Conservation (phyloP, 2,329 filamentous ascomycete genomes). For the Pochonia chlamydosporia region DNA sequence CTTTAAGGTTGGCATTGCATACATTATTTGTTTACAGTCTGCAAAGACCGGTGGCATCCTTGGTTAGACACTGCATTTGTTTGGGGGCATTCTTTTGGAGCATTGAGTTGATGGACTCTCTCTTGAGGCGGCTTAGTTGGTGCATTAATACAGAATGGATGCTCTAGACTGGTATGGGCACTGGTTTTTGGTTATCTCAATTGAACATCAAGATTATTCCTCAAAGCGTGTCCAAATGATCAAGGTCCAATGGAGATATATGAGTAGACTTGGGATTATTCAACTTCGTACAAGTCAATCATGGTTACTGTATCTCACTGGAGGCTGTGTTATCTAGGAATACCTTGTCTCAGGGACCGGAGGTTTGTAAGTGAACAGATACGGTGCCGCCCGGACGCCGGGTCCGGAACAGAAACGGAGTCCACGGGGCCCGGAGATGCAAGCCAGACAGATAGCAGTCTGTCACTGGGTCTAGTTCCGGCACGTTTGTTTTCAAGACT, state of each 20-base stretch:
- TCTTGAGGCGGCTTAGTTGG: background rate
- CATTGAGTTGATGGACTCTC: background rate
- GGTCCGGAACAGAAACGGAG: slow-evolving; percentile 5
- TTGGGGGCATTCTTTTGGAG: background rate
- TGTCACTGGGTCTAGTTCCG: no score
- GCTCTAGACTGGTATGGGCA: no score
- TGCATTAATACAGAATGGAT: background rate
- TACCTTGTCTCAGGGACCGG: background rate
- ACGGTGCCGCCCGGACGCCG: slow-evolving; percentile 2
- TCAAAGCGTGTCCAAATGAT: no score
- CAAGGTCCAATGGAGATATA: no score
- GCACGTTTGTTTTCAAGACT: no score
- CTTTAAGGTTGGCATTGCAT: background rate
- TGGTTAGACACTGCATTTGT: background rate
- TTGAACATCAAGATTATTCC: no score
- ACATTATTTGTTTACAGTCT: background rate
- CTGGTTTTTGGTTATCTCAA: no score
- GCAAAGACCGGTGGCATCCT: background rate
- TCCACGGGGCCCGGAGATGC: slow-evolving; percentile 9
- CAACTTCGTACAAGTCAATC: no score
- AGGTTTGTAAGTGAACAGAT: background rate
- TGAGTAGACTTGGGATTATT: no score
- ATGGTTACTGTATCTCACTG: no score
- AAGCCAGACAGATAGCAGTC: no score
- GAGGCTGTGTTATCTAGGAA: no score